Evolutionary conservation across 164 flowering plant genomes (phyloP), one percentile per base, ranked within the genome.

Genomic region (Umbellularia californica): DNA sequence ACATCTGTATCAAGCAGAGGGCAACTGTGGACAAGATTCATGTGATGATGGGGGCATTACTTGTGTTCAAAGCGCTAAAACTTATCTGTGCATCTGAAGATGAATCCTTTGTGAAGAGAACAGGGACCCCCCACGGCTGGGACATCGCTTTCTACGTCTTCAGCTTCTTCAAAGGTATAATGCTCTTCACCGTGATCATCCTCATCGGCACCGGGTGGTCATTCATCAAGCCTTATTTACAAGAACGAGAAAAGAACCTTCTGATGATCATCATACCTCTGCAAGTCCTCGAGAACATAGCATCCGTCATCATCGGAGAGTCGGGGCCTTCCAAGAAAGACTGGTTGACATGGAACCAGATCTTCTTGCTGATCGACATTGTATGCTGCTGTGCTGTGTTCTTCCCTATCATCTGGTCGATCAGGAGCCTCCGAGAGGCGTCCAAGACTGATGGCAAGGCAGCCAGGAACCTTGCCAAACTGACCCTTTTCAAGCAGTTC

Each of bases 141-240:
- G 84, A 84, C 30, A 73, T 86, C 0, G 78, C 79, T 0, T 84
- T 84, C 65, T 84, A 86, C 65, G 50, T 84, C 9, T 84, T 86
- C 3, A 79, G 85, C 13, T 82, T 84, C 78, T 78, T 82, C 25
- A 84, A 82, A 69, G 88, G 84, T 9, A 58, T 82, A 28, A 73
- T 78, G 78, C 68, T 86, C 63, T 86, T 86, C 76, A 82, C 82
- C 11, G 85, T 86, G 20, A 84, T 86, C 9, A 33, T 82, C 66
- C 82, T 86, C 5, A 86, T 86, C 6, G 86, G 86, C 0, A 85
- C 86, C 0, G 86, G 88, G 1, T 85, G 86, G 88, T 85, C 86
- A 2, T 78, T 86, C 75, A 50, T 86, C 75, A 86, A 86, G 65
- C 88, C 87, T 0, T 78, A 76, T 55, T 68, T 84, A 30, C 88